Conservation (phyloP, 768 basidiomycete genomes). For the Lactifluus subvellereus region DNA sequence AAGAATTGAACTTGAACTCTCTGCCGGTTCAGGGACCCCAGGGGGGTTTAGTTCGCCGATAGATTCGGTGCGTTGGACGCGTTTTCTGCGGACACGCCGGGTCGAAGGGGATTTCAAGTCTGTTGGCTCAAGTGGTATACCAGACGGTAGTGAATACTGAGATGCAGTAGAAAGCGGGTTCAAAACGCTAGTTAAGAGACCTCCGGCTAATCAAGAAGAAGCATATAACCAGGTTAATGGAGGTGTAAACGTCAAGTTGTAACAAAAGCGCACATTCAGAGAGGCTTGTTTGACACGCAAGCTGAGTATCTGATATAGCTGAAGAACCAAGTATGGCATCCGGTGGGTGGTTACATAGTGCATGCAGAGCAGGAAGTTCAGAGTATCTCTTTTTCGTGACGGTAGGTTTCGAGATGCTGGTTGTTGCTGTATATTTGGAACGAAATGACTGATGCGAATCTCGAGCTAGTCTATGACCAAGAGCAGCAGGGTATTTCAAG, state of each 20-base stretch:
- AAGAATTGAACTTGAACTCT: neutral
- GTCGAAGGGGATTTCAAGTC: neutral
- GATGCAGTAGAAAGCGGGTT: neutral
- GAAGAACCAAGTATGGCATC: slow-evolving; percentile 36
- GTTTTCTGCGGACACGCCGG: neutral
- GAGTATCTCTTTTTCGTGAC: slow-evolving; percentile 47
- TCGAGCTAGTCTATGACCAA: neutral
- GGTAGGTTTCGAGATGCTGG: slow-evolving; percentile 8
- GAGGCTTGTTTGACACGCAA: neutral
- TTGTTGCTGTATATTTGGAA: neutral
- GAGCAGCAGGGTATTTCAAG: neutral
- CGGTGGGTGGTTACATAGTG: slow-evolving; percentile 39
- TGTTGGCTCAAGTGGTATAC: neutral
- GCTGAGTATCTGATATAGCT: neutral
- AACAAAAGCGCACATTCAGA: slow-evolving; percentile 3
- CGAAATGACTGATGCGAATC: neutral
- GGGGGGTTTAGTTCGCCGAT: neutral
- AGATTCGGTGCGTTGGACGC: neutral
- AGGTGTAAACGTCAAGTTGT: neutral
- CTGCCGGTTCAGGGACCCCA: neutral
- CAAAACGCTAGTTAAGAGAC: neutral
- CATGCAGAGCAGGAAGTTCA: slow-evolving; percentile 50
- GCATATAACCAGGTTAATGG: neutral
- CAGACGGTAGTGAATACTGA: neutral
- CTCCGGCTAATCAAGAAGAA: neutral